Conservation (phyloP, 768 basidiomycete species). For the Leccinum disarticulatum region DNA sequence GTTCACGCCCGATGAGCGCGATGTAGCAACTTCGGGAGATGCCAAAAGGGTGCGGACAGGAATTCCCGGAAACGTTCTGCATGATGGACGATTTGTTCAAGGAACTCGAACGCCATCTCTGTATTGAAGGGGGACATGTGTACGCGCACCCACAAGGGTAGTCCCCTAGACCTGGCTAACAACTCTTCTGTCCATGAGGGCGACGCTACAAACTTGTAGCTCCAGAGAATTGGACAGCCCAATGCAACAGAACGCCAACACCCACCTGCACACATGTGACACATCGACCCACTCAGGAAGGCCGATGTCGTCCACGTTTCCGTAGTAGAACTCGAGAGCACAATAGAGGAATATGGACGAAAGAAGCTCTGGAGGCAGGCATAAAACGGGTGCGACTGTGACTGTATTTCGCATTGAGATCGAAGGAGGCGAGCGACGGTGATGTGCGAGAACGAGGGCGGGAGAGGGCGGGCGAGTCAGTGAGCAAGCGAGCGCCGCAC, state of each 20-base stretch:
- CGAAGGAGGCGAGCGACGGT: too few relatives aligned
- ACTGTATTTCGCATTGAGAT: background rate
- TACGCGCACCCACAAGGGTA: background rate
- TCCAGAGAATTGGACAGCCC: background rate
- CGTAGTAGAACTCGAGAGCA: background rate
- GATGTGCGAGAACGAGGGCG: too few relatives aligned
- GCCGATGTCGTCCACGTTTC: background rate
- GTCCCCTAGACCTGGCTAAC: background rate
- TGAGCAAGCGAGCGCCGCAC: too few relatives aligned
- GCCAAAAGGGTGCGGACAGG: too few relatives aligned
- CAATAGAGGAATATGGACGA: background rate
- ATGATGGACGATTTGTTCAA: background rate
- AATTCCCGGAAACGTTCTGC: constrained; percentile 1
- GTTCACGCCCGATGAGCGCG: too few relatives aligned
- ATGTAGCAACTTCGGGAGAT: too few relatives aligned
- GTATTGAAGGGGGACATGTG: background rate
- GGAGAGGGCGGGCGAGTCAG: too few relatives aligned
- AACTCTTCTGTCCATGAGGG: background rate
- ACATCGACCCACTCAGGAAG: background rate
- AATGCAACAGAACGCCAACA: constrained; percentile 1
- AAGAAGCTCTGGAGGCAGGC: background rate
- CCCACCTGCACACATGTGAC: constrained; percentile 1
- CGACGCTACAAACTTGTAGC: background rate
- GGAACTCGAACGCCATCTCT: background rate
- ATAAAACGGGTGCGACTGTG: background rate